Conservation (phyloP, 495 filamentous ascomycete species). For the Lasiosphaeria hispida region DNA sequence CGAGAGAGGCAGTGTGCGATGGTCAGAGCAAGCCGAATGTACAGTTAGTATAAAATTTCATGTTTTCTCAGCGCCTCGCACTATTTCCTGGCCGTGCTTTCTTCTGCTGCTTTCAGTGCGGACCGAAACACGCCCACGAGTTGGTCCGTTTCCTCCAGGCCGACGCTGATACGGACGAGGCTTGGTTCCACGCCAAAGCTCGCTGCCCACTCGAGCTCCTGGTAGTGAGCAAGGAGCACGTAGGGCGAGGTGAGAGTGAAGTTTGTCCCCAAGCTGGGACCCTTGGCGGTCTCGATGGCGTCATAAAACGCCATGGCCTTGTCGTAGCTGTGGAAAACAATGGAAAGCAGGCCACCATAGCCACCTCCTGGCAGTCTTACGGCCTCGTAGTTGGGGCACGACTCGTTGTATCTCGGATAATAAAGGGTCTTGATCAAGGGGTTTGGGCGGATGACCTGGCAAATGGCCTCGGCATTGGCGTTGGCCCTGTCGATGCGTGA, state of each 20-base stretch:
- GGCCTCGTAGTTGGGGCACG: conserved; percentile 69
- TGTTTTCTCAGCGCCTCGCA: background rate
- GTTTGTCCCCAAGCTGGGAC: conserved; percentile 93
- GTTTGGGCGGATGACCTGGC: conserved; percentile 56
- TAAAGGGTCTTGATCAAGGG: conserved; percentile 73
- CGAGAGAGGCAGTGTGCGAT: too few species aligned
- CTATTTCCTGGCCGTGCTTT: background rate
- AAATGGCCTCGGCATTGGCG: conserved; percentile 78
- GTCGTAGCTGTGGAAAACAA: conserved; percentile 66
- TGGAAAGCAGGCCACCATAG: conserved; percentile 86
- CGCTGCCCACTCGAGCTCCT: conserved; percentile 85
- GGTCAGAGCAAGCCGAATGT: background rate
- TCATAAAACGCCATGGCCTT: conserved; percentile 85
- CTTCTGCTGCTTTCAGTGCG: conserved; percentile 49
- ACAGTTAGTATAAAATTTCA: conserved; percentile 5
- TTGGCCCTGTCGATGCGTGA: conserved; percentile 82
- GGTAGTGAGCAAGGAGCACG: conserved; percentile 86
- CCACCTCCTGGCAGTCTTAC: conserved; percentile 74
- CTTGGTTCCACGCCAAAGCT: conserved; percentile 74
- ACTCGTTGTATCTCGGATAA: conserved; percentile 78
- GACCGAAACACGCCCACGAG: conserved; percentile 50
- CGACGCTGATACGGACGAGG: conserved; percentile 84
- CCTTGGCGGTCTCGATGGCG: conserved; percentile 81
- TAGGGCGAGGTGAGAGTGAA: conserved; percentile 91
- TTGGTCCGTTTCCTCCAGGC: conserved; percentile 73